Evolutionary conservation across 2,329 filamentous ascomycete species (phyloP).

Genomic region (Verticillium dahliae): DNA sequence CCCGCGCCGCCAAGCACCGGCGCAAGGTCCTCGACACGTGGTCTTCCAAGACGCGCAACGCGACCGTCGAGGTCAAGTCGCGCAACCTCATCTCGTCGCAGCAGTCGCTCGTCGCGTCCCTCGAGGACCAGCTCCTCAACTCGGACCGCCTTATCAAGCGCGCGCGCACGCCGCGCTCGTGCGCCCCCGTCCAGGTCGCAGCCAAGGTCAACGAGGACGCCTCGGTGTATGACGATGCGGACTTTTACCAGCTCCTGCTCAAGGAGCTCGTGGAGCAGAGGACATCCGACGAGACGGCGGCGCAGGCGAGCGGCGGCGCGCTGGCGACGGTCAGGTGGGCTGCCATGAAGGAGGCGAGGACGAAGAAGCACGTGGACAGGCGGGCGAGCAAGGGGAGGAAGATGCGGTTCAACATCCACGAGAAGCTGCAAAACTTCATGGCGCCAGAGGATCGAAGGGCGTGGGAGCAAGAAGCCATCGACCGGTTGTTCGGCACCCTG

Average conservation of each 20-base stretch:
- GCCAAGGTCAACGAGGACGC: constrained; percentile 50
- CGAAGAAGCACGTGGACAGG: constrained; percentile 79
- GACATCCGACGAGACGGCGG: constrained; percentile 58
- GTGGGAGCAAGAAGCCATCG: constrained; percentile 78
- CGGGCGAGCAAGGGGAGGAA: constrained; percentile 94
- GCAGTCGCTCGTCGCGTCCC: constrained; percentile 59
- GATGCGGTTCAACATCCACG: constrained; percentile 88
- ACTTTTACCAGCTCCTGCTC: constrained; percentile 89
- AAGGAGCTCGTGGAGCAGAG: constrained; percentile 92
- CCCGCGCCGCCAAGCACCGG: constrained; percentile 51
- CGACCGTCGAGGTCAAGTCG: constrained; percentile 47
- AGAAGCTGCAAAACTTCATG: constrained; percentile 98
- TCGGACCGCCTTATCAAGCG: constrained; percentile 62
- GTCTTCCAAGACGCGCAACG: constrained; percentile 65
- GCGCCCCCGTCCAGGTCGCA: constrained; percentile 63
- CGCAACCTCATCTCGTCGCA: constrained; percentile 47
- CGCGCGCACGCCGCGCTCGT: constrained; percentile 67
- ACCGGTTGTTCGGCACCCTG: constrained; percentile 68
- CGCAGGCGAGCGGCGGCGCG: constrained; percentile 31
- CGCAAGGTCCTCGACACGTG: constrained; percentile 79
- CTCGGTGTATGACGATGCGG: constrained; percentile 81
- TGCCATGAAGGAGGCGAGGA: constrained; percentile 69
- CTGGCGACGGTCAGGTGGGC: constrained; percentile 56
- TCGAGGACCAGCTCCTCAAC: constrained; percentile 62
- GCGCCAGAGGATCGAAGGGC: constrained; percentile 73